Evolutionary conservation across 2,329 filamentous ascomycete species (phyloP).

Genomic region (Aspergillus sp.): DNA sequence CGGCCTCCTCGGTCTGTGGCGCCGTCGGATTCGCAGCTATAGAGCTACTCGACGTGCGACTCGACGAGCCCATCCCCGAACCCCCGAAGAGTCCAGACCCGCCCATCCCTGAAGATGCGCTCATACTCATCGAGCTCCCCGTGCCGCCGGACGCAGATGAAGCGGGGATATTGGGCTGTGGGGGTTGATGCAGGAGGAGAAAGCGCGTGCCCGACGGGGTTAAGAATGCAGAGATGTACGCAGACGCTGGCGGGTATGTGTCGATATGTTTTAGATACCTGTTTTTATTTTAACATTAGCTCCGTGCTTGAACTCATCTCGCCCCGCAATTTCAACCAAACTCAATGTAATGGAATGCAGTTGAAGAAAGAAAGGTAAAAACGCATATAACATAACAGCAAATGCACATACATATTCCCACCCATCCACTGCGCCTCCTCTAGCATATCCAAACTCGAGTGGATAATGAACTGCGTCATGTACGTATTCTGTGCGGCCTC

Average conservation of each 20-base stretch:
- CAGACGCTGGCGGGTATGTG: constrained; percentile 80
- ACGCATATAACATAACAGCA: background rate
- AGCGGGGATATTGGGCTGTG: constrained; percentile 48
- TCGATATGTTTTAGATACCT: constrained; percentile 97
- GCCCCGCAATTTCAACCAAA: too few relatives aligned
- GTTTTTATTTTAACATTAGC: background rate
- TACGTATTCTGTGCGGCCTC: constrained; percentile 88
- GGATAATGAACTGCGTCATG: constrained; percentile 96
- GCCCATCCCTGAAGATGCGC: background rate
- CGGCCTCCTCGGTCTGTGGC: constrained; percentile 90
- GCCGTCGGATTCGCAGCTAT: constrained; percentile 82
- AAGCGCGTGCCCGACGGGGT: constrained; percentile 92
- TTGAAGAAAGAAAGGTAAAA: background rate
- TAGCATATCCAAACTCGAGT: constrained; percentile 89
- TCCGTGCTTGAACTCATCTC: background rate
- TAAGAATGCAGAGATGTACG: constrained; percentile 91
- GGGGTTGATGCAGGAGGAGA: constrained; percentile 85
- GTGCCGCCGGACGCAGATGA: constrained; percentile 25
- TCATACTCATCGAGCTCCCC: constrained; percentile 5
- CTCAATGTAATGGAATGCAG: too few relatives aligned
- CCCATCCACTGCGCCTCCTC: constrained; percentile 95
- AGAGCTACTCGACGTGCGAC: constrained; percentile 60
- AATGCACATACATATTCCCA: constrained; percentile 67
- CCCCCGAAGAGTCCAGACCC: constrained; percentile 16
- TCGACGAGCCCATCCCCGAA: constrained; percentile 23